phyloP scores from a whole-genome alignment of 2,329 filamentous ascomycete genomes.

The Alternaria gaisen region DNA sequence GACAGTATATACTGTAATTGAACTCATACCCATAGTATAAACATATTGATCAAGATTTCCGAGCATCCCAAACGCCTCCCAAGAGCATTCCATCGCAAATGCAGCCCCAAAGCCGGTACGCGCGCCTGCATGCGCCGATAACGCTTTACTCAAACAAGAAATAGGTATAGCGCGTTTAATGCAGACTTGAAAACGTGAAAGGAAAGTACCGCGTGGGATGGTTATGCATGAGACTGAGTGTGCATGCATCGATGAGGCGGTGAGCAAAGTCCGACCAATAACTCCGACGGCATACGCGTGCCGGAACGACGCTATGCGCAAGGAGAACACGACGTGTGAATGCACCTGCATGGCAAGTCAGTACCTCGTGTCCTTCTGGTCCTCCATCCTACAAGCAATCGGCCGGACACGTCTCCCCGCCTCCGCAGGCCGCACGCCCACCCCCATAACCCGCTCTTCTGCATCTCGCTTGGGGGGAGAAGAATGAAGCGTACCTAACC shows the following conservation, averaged over 20 bases:
- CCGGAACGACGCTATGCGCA: conserved; percentile 1
- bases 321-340: conserved; percentile 7
- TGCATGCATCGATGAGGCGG: conserved; percentile 4
- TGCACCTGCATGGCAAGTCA: conserved; percentile 23
- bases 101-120: not conserved
- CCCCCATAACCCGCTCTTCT: not conserved
- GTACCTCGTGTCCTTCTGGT: not conserved
- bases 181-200: not conserved
- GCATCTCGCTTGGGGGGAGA: not conserved
- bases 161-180: conserved; percentile 1
- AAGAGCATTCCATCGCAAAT: not conserved
- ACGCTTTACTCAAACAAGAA: not conserved
- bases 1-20: not conserved
- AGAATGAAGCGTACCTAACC: conserved; percentile 11
- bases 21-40: not conserved
- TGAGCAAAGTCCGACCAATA: conserved; percentile 14
- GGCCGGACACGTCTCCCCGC: not conserved
- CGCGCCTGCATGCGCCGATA: conserved; percentile 6
- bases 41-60: not conserved
- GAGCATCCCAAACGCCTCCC: conserved; percentile 2
- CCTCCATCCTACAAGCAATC: not conserved
- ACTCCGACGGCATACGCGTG: conserved; percentile 6
- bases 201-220: not conserved
- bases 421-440: not conserved
- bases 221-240: not conserved